Evolutionary conservation across 768 basidiomycete species (phyloP), one percentile per base, ranked within the genome.

Genomic region (Hydnum rufescens): DNA sequence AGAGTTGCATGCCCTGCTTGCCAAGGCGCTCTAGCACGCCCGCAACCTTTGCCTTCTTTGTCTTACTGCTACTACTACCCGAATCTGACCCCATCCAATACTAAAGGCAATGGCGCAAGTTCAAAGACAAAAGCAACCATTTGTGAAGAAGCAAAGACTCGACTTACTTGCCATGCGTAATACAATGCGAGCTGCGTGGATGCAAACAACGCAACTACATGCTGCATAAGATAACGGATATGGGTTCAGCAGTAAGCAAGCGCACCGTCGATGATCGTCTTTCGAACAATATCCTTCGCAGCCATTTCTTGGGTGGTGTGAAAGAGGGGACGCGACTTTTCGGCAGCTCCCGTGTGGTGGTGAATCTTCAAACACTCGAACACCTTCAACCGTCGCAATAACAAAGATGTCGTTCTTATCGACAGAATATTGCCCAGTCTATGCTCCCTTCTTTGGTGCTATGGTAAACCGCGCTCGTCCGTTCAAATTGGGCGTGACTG

Each of bases 361-460:
- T n/a, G n/a, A n/a, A n/a, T n/a, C n/a, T n/a, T 13, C 36, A 39
- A 39, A 39, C 36, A 13, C 36, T 39, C 44, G 44, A 8, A 13
- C 26, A 13, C 44, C 26, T 25, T 47, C 44, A 28, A 13, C 26
- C 44, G 8, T 28, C 44, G 22, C 36, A 39, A 13, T 39, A 47
- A 13, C 36, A 13, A 39, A 39, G 36, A 39, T 39, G 36, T 39
- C 36, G 13, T 13, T 39, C 22, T n/a, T 39, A 19, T 39, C 34
- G 78, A 77, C 82, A 63, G 85, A 88, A 61, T 71, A 82, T 57
- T 89, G 85, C 67, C 85, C 85, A 19, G 89, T 93, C 51, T 97
- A 97, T 68, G 85, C 93, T 53, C 93, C 93, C 59, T 97, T 96
- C 74, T 99, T 99, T 62, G 88, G 88, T 61, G 87, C 84, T 54